A percentile compares a stretch with the other conserved stretches of the same genome.
These are phyloP conservation scores for Xylariaceae sp. DNA, from an alignment of 2,329 filamentous ascomycete genomes.

Conservation along the genomic window DNA sequence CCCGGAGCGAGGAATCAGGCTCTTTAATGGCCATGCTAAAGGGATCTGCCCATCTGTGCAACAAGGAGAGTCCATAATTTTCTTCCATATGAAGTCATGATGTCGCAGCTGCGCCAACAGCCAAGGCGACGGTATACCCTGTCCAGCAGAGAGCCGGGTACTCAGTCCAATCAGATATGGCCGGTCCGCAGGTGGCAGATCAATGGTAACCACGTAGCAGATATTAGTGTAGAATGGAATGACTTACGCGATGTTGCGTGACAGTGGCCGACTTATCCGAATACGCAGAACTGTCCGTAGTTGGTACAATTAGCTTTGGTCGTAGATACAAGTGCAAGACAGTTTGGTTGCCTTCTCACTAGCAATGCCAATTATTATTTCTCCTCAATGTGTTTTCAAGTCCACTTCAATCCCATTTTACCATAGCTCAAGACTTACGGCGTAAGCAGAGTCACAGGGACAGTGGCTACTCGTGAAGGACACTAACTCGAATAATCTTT, in stretches of 20 bases:
- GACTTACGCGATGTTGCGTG: neutral
- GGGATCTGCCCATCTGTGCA: neutral
- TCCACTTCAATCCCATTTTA: too few relatives aligned
- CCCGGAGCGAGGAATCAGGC: neutral
- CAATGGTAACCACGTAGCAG: neutral
- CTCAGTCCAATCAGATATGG: neutral
- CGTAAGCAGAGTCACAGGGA: too few relatives aligned
- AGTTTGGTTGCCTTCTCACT: neutral
- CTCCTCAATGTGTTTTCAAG: too few relatives aligned
- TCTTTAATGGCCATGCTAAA: too few relatives aligned
- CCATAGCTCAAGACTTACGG: too few relatives aligned
- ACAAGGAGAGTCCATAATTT: neutral
- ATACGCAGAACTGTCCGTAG: neutral
- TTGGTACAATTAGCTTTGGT: too few relatives aligned
- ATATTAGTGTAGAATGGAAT: neutral
- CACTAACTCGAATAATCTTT: too few relatives aligned
- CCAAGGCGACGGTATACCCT: neutral
- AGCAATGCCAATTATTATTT: too few relatives aligned
- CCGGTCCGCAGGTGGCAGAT: neutral
- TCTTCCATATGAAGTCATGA: constrained; percentile 11
- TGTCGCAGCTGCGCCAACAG: neutral
- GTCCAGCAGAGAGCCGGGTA: neutral
- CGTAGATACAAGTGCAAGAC: too few relatives aligned
- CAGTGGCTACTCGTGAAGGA: too few relatives aligned
- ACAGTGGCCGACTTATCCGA: neutral